A percentile compares a stretch with the other conserved stretches of the same genome.
Evolutionary conservation across 495 filamentous ascomycete species (phyloP).

Genomic region (Apiosordaria backusii): DNA sequence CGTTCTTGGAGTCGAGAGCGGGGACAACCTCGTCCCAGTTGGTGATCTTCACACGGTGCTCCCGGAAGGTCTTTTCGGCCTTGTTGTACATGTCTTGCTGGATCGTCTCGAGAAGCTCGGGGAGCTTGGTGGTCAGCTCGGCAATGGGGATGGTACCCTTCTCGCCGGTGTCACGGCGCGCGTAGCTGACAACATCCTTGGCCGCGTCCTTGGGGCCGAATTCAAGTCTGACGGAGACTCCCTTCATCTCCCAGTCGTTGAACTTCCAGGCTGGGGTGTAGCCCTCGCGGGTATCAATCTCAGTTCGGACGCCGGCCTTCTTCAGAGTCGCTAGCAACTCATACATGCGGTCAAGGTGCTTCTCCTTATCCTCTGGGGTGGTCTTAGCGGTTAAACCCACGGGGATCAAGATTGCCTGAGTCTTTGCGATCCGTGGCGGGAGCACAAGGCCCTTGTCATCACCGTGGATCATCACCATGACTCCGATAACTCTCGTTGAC

Average conservation of each 20-base stretch:
- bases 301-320: conserved; percentile 63
- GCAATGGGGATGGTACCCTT: conserved; percentile 68
- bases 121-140: conserved; percentile 65
- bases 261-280: conserved; percentile 97
- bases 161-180: conserved; percentile 86
- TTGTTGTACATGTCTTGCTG: conserved; percentile 81
- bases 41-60: conserved; percentile 74
- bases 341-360: conserved; percentile 67
- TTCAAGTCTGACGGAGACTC: conserved; percentile 88
- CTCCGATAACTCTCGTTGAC: conserved; percentile 89
- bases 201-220: conserved; percentile 91
- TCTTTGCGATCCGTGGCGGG: conserved; percentile 80
- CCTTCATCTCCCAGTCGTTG: conserved; percentile 91
- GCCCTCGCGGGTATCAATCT: conserved; percentile 74
- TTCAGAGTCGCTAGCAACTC: conserved; percentile 60
- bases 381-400: conserved; percentile 88
- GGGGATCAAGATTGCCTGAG: conserved; percentile 84
- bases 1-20: conserved; percentile 84
- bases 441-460: conserved; percentile 76
- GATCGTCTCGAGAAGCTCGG: conserved; percentile 81
- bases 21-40: conserved; percentile 90
- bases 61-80: conserved; percentile 69
- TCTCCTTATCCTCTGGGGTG: conserved; percentile 67
- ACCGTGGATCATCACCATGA: conserved; percentile 97
- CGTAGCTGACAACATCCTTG: conserved; percentile 75